Conservation (phyloP, 1,139 yeast genomes). For the Nakaseomyces uthaithaninus region DNA sequence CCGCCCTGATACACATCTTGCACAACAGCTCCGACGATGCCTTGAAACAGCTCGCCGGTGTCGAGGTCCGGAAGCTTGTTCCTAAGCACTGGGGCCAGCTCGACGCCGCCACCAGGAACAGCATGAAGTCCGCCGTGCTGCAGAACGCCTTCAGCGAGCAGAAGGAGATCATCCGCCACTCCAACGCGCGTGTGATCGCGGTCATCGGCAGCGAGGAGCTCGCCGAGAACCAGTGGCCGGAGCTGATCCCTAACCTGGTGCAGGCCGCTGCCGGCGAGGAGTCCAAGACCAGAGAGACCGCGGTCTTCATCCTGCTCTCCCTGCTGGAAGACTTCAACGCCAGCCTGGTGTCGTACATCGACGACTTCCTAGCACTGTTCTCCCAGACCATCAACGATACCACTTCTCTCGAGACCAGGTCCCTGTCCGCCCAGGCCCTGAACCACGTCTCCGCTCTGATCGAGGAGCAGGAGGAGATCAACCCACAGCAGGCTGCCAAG, state of each 20-base stretch:
- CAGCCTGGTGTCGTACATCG: conserved; percentile 53
- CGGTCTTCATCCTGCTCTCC: conserved; percentile 70
- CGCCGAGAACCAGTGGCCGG: conserved; percentile 62
- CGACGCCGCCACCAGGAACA: conserved; percentile 46
- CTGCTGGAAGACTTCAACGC: conserved; percentile 68
- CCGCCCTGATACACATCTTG: conserved; percentile 74
- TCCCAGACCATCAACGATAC: conserved; percentile 58
- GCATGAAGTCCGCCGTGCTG: conserved; percentile 61
- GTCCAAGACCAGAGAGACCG: conserved; percentile 68
- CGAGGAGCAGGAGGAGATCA: conserved; percentile 45
- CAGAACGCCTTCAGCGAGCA: conserved; percentile 59
- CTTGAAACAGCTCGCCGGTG: conserved; percentile 77
- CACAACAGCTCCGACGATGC: conserved; percentile 40
- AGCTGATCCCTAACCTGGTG: conserved; percentile 63
- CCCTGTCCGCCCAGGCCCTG: conserved; percentile 75
- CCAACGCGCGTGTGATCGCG: conserved; percentile 81
- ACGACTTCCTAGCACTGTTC: conserved; percentile 64
- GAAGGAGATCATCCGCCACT: conserved; percentile 71
- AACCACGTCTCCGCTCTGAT: conserved; percentile 67
- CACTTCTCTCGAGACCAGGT: conserved; percentile 64
- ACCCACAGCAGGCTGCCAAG: conserved; percentile 44
- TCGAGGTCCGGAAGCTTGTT: conserved; percentile 84
- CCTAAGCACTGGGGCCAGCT: conserved; percentile 60
- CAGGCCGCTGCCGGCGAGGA: conserved; percentile 57
- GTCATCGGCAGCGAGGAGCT: conserved; percentile 76